Evolutionary conservation across 2,329 filamentous ascomycete genomes (phyloP).

Genomic region (Aspergillus aculeatinus): DNA sequence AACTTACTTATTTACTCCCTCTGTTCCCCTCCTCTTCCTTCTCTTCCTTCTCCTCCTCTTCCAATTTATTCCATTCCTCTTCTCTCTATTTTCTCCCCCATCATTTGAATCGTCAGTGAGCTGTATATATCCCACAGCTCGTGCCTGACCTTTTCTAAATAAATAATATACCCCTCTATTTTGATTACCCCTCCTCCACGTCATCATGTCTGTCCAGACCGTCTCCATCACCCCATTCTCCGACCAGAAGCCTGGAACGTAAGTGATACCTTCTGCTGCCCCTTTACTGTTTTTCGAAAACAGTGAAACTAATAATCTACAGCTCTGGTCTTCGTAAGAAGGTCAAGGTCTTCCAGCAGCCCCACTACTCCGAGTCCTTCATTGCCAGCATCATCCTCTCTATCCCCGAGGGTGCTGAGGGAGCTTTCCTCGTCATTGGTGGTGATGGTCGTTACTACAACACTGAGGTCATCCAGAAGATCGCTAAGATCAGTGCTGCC

Average conservation of each 20-base stretch:
- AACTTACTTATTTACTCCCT: constrained; percentile 11
- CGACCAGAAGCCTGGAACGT: constrained; percentile 99
- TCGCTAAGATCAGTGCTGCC: constrained; percentile 93
- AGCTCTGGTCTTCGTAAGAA: constrained; percentile 98
- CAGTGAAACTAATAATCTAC: constrained; percentile 10
- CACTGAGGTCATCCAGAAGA: constrained; percentile 91
- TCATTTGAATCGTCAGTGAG: constrained; percentile 4
- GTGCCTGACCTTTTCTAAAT: not conserved
- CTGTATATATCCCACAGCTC: not conserved
- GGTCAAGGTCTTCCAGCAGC: constrained; percentile 94
- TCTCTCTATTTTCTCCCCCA: constrained; percentile 9
- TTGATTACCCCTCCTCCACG: constrained; percentile 2
- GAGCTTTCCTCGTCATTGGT: constrained; percentile 89
- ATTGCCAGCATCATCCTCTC: constrained; percentile 91
- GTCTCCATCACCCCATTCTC: constrained; percentile 82
- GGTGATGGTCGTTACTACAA: constrained; percentile 98
- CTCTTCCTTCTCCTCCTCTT: constrained; percentile 9
- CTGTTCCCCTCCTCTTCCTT: constrained; percentile 13
- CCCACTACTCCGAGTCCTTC: constrained; percentile 95
- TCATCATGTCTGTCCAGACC: constrained; percentile 69
- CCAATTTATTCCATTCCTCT: constrained; percentile 5
- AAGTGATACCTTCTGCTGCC: constrained; percentile 50
- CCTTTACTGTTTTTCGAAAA: constrained; percentile 14
- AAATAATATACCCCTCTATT: not conserved
- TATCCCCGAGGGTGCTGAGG: constrained; percentile 89